Conservation (phyloP, 2,329 filamentous ascomycete genomes). For the Mycosphaerella sp. region DNA sequence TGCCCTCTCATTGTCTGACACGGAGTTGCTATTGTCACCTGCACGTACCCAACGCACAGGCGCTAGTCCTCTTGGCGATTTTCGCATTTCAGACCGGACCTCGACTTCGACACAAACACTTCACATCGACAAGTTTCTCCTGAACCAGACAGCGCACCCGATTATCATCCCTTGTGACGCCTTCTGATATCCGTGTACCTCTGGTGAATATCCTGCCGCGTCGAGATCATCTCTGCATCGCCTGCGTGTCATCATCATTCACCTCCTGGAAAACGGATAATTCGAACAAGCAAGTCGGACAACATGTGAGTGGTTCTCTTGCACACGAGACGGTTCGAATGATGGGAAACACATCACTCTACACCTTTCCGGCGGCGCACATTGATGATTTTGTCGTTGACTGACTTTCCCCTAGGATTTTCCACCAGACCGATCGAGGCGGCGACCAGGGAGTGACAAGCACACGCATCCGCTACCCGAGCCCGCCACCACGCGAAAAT, state of each 20-base stretch:
- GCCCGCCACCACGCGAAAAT: slow-evolving; percentile 15
- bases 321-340: background rate
- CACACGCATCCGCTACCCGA: slow-evolving; percentile 18
- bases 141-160: background rate
- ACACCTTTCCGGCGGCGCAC: background rate
- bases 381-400: background rate
- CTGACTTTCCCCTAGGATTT: background rate
- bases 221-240: background rate
- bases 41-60: slow-evolving; percentile 6
- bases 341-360: background rate
- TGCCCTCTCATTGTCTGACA: background rate
- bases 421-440: slow-evolving; percentile 2
- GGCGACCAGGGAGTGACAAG: slow-evolving; percentile 13
- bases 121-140: background rate
- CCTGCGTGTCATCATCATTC: background rate
- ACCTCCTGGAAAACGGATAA: background rate
- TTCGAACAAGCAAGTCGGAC: background rate
- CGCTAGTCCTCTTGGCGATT: slow-evolving; percentile 4
- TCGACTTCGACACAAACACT: background rate
- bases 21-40: background rate
- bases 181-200: background rate
- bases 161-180: background rate
- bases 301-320: background rate
- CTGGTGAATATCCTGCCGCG: background rate
- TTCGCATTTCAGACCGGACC: background rate